Base-by-base conservation (phyloP, 2,329 filamentous ascomycete genomes). In the Aspergillus amoenus region DNA sequence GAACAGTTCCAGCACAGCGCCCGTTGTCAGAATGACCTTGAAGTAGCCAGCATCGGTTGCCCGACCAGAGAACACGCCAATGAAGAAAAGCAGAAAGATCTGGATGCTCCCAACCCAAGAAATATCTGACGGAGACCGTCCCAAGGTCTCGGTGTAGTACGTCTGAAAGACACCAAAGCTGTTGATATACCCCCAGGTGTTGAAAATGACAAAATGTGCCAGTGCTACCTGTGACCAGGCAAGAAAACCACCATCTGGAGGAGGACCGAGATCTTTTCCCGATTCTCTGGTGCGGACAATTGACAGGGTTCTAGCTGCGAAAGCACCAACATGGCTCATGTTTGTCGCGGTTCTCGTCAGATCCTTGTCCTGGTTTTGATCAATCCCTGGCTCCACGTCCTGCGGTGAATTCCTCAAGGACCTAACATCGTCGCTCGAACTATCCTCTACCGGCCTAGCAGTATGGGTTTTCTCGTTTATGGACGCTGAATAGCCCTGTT, bases 91-190 rank as follows among this genome's bases (percentile, higher is more conserved):
- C 8, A 80, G 66, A 41, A 81, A 78, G 64, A 81, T 79, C 61
- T 82, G 79, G 48, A 82, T 71, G 41, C 76, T 79, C 1, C 80
- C 81, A 2, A 83, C 77, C 81, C 81, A 83, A 0, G 80, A 79
- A 9, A 82, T 79, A 32, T 79, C 77, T 0, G 78, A 80, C 40
- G 80, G 76, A 0, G 78, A 66, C 18, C 75, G 70, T 18, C 65
- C 45, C 65, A 82, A 57, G 44, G 71, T 60, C 64, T 74, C 64
- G 34, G 68, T 73, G 60, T 85, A 86, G 67, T 81, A 80, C 3
- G 78, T 77, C 59, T 85, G 82, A 55, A 82, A 85, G 3, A 81
- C 78, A 3, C 83, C 82, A 58, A 83, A 85, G n/a, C 79, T 79
- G 44, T 78, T 80, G 64, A 81, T 76, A 57, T 79, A 81, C 4